These are phyloP conservation scores for Sphenostylis stenocarpa DNA, from an alignment of 306 rosid species.

Conservation along the genomic window DNA sequence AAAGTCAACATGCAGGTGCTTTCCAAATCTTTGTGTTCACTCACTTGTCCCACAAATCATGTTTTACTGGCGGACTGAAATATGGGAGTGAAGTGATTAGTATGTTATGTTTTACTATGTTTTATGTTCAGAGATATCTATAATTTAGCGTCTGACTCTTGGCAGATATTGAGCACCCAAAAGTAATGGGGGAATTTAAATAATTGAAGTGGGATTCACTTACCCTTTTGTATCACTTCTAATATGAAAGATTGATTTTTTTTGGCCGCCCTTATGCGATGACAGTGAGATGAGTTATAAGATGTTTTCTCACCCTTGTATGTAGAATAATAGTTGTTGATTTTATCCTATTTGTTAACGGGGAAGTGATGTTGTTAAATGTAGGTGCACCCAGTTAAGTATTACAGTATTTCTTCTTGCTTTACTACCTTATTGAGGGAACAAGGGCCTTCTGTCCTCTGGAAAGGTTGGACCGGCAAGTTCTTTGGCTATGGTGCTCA, in stretches of 20 bases:
- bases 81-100: not conserved
- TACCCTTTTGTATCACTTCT: constrained; percentile 10
- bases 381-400: constrained; percentile 55
- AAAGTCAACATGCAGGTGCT: constrained; percentile 55
- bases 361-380: constrained; percentile 25
- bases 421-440: constrained; percentile 52
- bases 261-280: constrained; percentile 1
- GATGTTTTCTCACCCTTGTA: not conserved
- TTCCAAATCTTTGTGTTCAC: not conserved
- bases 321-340: constrained; percentile 16
- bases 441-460: constrained; percentile 62
- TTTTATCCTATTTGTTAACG: constrained; percentile 23
- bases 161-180: not conserved
- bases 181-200: not conserved
- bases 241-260: not conserved
- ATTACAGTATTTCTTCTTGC: constrained; percentile 50
- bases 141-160: not conserved
- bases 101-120: not conserved
- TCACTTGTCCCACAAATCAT: not conserved
- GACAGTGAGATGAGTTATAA: not conserved
- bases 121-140: not conserved
- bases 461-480: constrained; percentile 66
- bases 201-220: not conserved
- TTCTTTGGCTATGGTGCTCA: constrained; percentile 61
- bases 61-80: not conserved